These are phyloP conservation scores for Fusarium algeriense DNA, from an alignment of 2,329 filamentous ascomycete genomes.

Conservation along the genomic window DNA sequence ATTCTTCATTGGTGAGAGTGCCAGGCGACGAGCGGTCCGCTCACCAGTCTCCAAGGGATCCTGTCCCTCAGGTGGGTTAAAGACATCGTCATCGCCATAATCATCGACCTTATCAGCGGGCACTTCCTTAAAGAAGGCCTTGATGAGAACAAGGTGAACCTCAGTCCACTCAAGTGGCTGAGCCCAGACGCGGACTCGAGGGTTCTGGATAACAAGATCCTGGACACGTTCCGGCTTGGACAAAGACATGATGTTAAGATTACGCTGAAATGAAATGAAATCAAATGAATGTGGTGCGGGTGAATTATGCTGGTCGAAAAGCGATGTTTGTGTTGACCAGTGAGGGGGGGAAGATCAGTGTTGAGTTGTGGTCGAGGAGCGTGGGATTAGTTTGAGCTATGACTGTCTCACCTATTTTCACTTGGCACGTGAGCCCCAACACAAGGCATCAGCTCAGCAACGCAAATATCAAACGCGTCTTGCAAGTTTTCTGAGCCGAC, in stretches of 20 bases:
- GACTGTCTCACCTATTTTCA: slow-evolving; percentile 13
- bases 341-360: background rate
- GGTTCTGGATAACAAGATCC: slow-evolving; percentile 42
- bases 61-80: background rate
- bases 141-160: slow-evolving; percentile 37
- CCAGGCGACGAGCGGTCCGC: slow-evolving; percentile 37
- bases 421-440: slow-evolving; percentile 22
- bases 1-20: slow-evolving; percentile 39
- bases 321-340: background rate
- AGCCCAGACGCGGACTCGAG: slow-evolving; percentile 44
- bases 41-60: slow-evolving; percentile 23
- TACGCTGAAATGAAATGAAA: background rate
- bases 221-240: slow-evolving; percentile 13
- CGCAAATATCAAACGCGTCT: background rate
- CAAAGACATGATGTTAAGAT: slow-evolving; percentile 7
- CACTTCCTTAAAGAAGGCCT: slow-evolving; percentile 27
- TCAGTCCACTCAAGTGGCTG: slow-evolving; percentile 43
- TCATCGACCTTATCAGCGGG: accelerated
- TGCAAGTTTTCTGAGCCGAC: background rate
- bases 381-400: background rate
- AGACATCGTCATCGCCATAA: background rate
- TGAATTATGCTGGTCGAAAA: background rate
- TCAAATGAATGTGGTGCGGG: background rate
- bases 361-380: background rate
- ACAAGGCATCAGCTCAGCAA: background rate